Base-by-base conservation (phyloP, 2,329 filamentous ascomycete genomes). In the Bisporella sp. region DNA sequence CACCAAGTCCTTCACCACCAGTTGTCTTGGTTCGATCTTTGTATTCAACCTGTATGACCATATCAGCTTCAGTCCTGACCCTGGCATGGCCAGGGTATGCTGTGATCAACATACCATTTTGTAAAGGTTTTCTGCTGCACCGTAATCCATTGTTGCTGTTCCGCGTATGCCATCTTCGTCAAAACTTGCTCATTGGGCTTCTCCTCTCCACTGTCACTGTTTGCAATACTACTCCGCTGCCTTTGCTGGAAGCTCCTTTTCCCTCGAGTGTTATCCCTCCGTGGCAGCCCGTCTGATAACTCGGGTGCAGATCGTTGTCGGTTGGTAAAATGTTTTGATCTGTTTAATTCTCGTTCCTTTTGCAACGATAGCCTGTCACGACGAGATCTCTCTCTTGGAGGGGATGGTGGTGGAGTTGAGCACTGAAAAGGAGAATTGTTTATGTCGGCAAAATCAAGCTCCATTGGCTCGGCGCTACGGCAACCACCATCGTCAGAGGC, bases 91-190 rank as follows among this genome's bases (percentile, higher is more conserved):
- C 21, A 21, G 21, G 21, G 21, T 21, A 21, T 21, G 21, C 21
- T 21, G 21, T 21, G 21, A 21, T 32, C 6, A 29, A 41, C 59
- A 30, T 55, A 88, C 86, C 93, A 99, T 88, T 97, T 99, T 53
- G 91, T 96, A 71, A 99, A 99, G 31, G 93, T 99, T 79, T 97
- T 99, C 71, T 97, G 87, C 75, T 97, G 92, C 71, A 96, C 90
- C 66, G 76, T 82, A 62, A 85, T 78, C 82, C 82, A 85, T 68
- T 77, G 74, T 68, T 84, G 78, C 70, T 84, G 78, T 66, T 82
- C 79, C 58, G 76, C 71, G 67, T 74, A 81, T 51, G 78, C 80
- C 81, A 84, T 85, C 68, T 73, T 83, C 63, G 70, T 55, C 47
- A 65, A 53, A 33, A 54, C 50, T 45, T 61, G 56, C 51, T 66